Base-by-base conservation (phyloP, 371 early-diverging fungal genomes). In the Choanephora cucurbitarum region DNA sequence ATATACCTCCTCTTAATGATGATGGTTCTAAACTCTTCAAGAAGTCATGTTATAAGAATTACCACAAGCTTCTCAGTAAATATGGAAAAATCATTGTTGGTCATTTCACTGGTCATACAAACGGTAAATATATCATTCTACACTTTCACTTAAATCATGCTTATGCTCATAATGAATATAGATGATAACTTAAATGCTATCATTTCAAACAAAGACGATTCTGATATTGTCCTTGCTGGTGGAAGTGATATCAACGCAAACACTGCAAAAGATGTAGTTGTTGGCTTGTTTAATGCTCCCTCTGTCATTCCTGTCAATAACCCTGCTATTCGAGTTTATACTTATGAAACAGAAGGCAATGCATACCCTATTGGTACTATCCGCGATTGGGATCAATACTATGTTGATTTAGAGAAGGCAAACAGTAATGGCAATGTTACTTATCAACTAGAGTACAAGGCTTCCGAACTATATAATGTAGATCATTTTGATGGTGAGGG, bases 101-200 rank as follows among this genome's bases (percentile, higher is more conserved):
- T 31, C 75, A 77, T 50, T 80, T 85, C 41, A 74, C 75, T 45
- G 85, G 85, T 40, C 81, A 81, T 62, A 73, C 70, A 9, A 80
- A 77, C 32, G 49, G 72, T 70, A 55, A 56, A 53, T 49, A 21
- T 4, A 1, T 23, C 10, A 1, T 11, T 4, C 28, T 43, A 21
- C 19, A 22, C 5, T 9, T 48, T 39, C 17, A 18, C 6, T 43
- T 32, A 21, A 21, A 42, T 19, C 14, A 15, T n/a, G n/a, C n/a
- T n/a, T n/a, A n/a, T n/a, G n/a, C n/a, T n/a, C n/a, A n/a, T n/a
- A n/a, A n/a, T n/a, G n/a, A 28, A 28, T 7, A 7, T 48, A 68
- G 68, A 54, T 23, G 69, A 64, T 42, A 60, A 46, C 15, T 49
- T 69, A 41, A 55, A 57, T 48, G 65, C 62, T 8, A 24, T 69